Evolutionary conservation across 768 basidiomycete genomes (phyloP).

Genomic region (Boletus insuetus): DNA sequence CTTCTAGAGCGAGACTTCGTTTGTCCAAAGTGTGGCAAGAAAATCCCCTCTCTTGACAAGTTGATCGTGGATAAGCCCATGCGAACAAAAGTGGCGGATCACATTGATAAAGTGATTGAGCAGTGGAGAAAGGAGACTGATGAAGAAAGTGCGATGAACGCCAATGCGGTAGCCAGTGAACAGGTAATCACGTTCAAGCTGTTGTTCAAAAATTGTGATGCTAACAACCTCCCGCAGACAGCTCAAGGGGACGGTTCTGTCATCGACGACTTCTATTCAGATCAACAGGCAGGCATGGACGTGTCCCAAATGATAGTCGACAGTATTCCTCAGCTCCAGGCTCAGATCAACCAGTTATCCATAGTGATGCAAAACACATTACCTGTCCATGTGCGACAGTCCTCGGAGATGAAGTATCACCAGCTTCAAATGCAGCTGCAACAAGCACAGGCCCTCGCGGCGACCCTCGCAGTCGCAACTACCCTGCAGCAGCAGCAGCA

Average conservation of each 20-base stretch:
- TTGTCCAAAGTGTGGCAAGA: constrained; percentile 88
- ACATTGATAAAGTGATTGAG: constrained; percentile 80
- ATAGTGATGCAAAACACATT: constrained; percentile 79
- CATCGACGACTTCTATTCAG: constrained; percentile 68
- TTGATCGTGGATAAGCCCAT: constrained; percentile 75
- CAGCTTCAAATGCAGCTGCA: constrained; percentile 76
- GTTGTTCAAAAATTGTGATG: not conserved
- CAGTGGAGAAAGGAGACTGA: constrained; percentile 64
- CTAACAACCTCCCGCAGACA: constrained; percentile 15
- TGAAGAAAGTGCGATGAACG: constrained; percentile 39
- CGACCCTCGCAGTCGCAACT: constrained; percentile 57
- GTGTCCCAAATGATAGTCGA: constrained; percentile 70
- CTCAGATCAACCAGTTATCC: constrained; percentile 78
- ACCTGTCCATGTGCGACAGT: constrained; percentile 68
- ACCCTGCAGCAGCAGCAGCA: constrained; percentile 59
- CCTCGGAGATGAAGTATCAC: constrained; percentile 81
- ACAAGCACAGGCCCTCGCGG: constrained; percentile 73
- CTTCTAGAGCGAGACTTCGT: constrained; percentile 93
- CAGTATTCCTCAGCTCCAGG: constrained; percentile 79
- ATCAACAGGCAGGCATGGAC: constrained; percentile 71
- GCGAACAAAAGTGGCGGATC: constrained; percentile 74
- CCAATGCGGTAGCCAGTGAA: constrained; percentile 22
- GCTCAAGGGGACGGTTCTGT: constrained; percentile 27
- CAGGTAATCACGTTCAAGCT: constrained; percentile 33
- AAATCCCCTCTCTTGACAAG: constrained; percentile 87